Evolutionary conservation across 805 yeast species (phyloP), one percentile per base, ranked within the genome.

Genomic region (Candida bentonensis): DNA sequence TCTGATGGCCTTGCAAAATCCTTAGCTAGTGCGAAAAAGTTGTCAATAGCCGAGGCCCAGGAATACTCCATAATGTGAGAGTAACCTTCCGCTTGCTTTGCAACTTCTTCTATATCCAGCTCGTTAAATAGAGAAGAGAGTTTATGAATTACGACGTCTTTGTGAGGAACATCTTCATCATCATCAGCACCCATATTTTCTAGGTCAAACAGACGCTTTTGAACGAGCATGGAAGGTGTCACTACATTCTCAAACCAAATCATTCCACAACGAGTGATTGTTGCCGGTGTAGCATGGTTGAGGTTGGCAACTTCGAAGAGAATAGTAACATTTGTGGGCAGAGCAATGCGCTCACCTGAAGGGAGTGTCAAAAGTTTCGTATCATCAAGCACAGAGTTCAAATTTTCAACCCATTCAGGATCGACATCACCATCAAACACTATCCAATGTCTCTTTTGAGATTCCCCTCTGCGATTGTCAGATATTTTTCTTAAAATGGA

Each of bases 351-450:
- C 57, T 89, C 97, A 33, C 97, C 97, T 55, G 78, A 86, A 0
- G 97, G 92, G 7, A 89, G 64, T 0, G 96, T 87, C 36, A 89
- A 61, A 1, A 82, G 51, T 49, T 74, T 77, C 61, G 87, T 89
- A 51, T 89, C 97, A 61, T 89, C 97, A 15, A 89, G 66, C 7
- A 87, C 92, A 64, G 94, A 82, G 63, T 89, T 89, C 50, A 89
- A 65, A 45, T 82, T 81, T 54, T 89, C 97, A 1, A 85, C 85
- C 94, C 96, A 89, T 33, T 76, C 78, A 0, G 97, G 96, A 56
- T 89, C 96, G 27, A 89, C 74, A 53, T 86, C 95, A 33, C 96
- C 94, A 61, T 89, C 96, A 56, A 89, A 82, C 0, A 88, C 70
- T 47, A 89, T 70, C 92, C 95, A 87, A 15, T 78, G 69, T 2